Evolutionary conservation across 345 rosid species (phyloP).

Genomic region (Kernera saxatilis): DNA sequence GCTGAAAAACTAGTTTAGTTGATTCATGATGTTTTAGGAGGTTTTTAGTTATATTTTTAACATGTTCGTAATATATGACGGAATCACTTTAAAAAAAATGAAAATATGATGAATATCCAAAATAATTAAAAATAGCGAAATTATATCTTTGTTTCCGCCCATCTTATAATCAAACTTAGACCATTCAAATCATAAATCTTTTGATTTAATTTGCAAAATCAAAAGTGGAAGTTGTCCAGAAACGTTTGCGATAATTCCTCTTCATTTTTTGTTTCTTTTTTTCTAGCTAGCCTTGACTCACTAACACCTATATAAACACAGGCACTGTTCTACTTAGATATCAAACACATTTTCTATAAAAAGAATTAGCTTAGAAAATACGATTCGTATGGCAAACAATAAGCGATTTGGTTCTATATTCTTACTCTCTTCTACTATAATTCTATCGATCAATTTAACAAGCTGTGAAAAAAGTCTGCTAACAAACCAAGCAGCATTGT

Average conservation of each 20-base stretch:
- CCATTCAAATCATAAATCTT: background rate
- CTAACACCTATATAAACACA: background rate
- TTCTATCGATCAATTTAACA: background rate
- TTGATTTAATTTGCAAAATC: constrained; percentile 1
- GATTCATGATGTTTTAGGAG: too few species aligned
- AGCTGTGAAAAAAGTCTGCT: background rate
- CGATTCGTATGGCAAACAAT: constrained; percentile 6
- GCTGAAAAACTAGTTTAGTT: too few species aligned
- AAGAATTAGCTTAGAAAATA: background rate
- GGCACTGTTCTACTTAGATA: background rate
- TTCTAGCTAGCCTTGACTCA: constrained; percentile 2
- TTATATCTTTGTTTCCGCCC: too few species aligned
- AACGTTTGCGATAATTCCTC: background rate
- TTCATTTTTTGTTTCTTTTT: background rate
- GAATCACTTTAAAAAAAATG: too few species aligned
- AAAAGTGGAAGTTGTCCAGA: background rate
- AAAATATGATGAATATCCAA: too few species aligned
- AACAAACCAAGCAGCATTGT: constrained; percentile 32
- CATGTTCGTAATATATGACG: too few species aligned
- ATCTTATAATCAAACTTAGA: background rate
- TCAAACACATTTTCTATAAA: background rate
- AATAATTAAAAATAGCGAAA: too few species aligned
- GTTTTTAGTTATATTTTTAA: too few species aligned
- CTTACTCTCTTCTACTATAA: background rate
- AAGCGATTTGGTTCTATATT: background rate